Evolutionary conservation across 805 yeast genomes (phyloP).

Genomic region (Candida ulmi): DNA sequence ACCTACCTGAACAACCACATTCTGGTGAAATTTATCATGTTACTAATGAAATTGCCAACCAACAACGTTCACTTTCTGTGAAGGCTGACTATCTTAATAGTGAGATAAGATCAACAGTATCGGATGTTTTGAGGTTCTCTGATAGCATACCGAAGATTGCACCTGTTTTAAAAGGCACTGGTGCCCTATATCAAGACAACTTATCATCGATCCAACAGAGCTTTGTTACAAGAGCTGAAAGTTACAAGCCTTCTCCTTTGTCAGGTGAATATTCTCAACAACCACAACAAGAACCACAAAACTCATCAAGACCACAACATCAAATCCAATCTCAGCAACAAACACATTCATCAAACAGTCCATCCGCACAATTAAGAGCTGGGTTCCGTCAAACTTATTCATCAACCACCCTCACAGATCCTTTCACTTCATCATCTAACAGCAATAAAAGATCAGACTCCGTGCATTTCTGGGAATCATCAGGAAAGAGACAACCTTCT

Average conservation of each 20-base stretch:
- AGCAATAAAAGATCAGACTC: slow-evolving; percentile 12
- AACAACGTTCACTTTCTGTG: slow-evolving; percentile 10
- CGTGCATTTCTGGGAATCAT: slow-evolving; percentile 22
- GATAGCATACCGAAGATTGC: slow-evolving; percentile 22
- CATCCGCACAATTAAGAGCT: not conserved
- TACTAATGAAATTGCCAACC: slow-evolving; percentile 11
- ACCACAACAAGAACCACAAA: slow-evolving; percentile 3
- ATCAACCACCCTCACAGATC: slow-evolving; percentile 4
- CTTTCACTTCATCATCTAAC: slow-evolving; percentile 6
- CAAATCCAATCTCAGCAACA: slow-evolving; percentile 1
- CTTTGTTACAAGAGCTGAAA: slow-evolving; percentile 16
- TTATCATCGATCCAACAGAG: slow-evolving; percentile 13
- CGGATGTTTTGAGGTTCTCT: slow-evolving; percentile 19
- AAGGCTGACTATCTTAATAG: slow-evolving; percentile 16
- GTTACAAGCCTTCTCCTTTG: slow-evolving; percentile 5
- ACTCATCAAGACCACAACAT: slow-evolving; percentile 5
- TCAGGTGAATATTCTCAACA: slow-evolving; percentile 1
- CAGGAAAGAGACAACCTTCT: slow-evolving; percentile 21
- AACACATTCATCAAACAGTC: not conserved
- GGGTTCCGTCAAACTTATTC: not conserved
- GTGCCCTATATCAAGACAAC: slow-evolving; percentile 9
- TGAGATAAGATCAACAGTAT: slow-evolving; percentile 14
- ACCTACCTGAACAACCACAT: not conserved
- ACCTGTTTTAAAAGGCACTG: slow-evolving; percentile 12
- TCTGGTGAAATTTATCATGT: slow-evolving; percentile 6